A percentile compares a stretch with the other conserved stretches of the same genome.
Evolutionary conservation across 805 yeast genomes (phyloP).

Genomic region (Metschnikowia dekortorum): DNA sequence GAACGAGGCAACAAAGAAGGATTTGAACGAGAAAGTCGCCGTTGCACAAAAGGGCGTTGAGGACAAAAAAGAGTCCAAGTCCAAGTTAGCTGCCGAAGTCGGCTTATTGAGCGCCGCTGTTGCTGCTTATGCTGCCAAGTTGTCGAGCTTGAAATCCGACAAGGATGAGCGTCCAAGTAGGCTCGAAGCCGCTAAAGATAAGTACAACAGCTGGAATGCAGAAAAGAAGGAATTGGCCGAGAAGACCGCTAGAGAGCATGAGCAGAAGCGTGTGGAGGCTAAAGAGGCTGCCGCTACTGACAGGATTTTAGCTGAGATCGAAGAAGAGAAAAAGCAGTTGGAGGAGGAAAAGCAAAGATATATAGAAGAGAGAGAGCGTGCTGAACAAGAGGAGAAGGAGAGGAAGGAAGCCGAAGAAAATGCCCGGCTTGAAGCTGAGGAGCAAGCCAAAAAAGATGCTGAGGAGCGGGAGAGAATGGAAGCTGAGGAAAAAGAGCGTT

Average conservation of each 20-base stretch:
- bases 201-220: conserved; percentile 39
- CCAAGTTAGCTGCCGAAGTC: conserved; percentile 39
- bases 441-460: conserved; percentile 20
- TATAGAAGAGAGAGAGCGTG: conserved; percentile 13
- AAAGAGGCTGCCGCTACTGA: conserved; percentile 28
- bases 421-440: conserved; percentile 9
- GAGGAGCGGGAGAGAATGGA: conserved; percentile 23
- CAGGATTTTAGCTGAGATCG: conserved; percentile 11
- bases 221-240: conserved; percentile 41
- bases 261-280: conserved; percentile 28
- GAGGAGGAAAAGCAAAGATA: conserved; percentile 13
- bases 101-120: conserved; percentile 39
- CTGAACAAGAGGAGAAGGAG: conserved; percentile 13
- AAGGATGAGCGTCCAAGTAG: conserved; percentile 33
- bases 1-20: conserved; percentile 36
- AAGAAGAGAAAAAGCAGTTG: conserved; percentile 12
- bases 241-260: conserved; percentile 23
- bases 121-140: conserved; percentile 42
- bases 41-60: conserved; percentile 33
- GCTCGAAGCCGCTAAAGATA: conserved; percentile 39
- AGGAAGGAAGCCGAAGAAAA: conserved; percentile 11
- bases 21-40: conserved; percentile 35
- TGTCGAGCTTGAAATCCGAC: conserved; percentile 34
- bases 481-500: conserved; percentile 14
- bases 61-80: conserved; percentile 35